Percentiles rank a stretch among this genome's conserved stretches.
Evolutionary conservation across 2,329 filamentous ascomycete genomes (phyloP).

Genomic region (Lasiodiplodia gonubiensis): DNA sequence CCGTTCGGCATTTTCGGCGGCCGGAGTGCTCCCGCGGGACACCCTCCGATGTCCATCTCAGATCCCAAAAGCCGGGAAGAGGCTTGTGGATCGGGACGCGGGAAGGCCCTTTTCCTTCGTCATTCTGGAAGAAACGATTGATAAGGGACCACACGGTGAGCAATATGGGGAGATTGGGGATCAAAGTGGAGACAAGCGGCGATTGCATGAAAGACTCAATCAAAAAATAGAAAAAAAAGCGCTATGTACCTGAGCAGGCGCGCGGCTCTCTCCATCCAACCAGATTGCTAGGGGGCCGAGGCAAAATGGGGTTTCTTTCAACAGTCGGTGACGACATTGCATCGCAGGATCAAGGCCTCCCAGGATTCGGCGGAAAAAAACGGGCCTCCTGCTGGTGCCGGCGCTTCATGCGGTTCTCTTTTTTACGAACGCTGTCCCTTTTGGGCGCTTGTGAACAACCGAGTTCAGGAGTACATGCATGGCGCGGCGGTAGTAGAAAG

Average conservation of each 20-base stretch:
- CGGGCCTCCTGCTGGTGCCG: constrained; percentile 10
- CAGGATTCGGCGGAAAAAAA: not conserved
- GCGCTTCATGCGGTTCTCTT: constrained; percentile 14
- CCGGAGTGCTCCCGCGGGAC: too few species aligned
- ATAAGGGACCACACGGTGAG: not conserved
- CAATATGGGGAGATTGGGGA: constrained; percentile 17
- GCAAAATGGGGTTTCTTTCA: not conserved
- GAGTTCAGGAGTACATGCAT: not conserved
- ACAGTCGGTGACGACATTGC: not conserved
- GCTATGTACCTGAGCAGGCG: constrained; percentile 16
- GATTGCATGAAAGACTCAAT: not conserved
- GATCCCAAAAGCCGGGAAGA: not conserved
- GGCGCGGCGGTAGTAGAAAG: not conserved
- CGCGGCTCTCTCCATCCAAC: constrained; percentile 6
- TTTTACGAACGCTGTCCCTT: not conserved
- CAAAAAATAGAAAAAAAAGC: not conserved
- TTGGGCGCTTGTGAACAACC: not conserved
- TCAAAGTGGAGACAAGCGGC: not conserved
- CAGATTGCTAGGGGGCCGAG: not conserved
- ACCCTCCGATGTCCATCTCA: not conserved
- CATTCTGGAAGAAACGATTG: not conserved
- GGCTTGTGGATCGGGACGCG: not conserved
- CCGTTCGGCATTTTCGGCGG: not conserved
- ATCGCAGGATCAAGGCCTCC: constrained; percentile 8
- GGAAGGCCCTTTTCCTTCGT: not conserved